phyloP scores from a whole-genome alignment of 495 filamentous ascomycete genomes.

The Clavariopsis aquatica region DNA sequence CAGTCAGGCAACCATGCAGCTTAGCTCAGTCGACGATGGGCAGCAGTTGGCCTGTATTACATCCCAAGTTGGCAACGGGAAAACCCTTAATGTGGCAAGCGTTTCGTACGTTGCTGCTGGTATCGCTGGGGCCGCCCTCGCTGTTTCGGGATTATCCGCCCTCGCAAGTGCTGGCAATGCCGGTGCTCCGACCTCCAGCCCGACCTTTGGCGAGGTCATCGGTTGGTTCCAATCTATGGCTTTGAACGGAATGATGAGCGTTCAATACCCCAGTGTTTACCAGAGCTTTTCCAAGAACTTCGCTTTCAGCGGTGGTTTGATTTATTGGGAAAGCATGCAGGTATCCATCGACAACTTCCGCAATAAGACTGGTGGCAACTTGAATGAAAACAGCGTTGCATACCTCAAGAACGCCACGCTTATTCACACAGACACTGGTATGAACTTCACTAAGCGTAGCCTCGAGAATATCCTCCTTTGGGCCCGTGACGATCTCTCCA shows the following conservation, averaged over 20 bases:
- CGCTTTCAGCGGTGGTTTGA: slow-evolving; percentile 82
- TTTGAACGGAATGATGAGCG: slow-evolving; percentile 93
- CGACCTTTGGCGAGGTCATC: slow-evolving; percentile 83
- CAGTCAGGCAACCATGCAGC: slow-evolving; percentile 76
- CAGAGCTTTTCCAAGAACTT: slow-evolving; percentile 89
- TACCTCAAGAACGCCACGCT: slow-evolving; percentile 74
- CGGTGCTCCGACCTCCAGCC: slow-evolving; percentile 70
- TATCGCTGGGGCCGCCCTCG: slow-evolving; percentile 81
- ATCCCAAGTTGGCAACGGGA: slow-evolving; percentile 82
- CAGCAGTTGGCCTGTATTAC: slow-evolving; percentile 76
- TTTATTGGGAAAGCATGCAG: slow-evolving; percentile 81
- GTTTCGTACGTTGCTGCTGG: slow-evolving; percentile 84
- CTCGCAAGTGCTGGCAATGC: slow-evolving; percentile 61
- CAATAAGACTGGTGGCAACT: slow-evolving; percentile 75
- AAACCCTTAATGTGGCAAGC: slow-evolving; percentile 69
- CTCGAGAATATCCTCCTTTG: slow-evolving; percentile 54
- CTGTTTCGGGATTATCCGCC: slow-evolving; percentile 73
- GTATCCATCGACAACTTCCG: slow-evolving; percentile 84
- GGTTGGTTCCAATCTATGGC: slow-evolving; percentile 91
- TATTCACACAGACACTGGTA: slow-evolving; percentile 57
- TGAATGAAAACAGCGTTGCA: slow-evolving; percentile 74
- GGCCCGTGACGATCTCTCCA: slow-evolving; percentile 53
- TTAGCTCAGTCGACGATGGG: slow-evolving; percentile 62
- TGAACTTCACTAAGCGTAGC: slow-evolving; percentile 55
- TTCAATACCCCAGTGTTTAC: slow-evolving; percentile 83